These are phyloP conservation scores for Stephanodiscus triporus DNA, from an alignment of 108 stramenopile species.

Conservation along the genomic window DNA sequence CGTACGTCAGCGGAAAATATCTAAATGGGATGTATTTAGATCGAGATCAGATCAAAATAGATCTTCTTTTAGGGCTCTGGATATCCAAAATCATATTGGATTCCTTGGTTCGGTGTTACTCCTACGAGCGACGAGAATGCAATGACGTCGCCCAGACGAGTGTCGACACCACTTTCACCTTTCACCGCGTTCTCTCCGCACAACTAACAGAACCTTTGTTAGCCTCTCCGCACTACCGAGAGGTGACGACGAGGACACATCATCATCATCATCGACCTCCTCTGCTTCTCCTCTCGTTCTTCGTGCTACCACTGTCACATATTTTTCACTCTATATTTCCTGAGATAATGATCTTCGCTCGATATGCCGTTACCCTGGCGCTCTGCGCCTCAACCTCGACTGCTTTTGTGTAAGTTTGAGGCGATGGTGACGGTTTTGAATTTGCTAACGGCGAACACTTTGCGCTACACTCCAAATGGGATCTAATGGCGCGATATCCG, in stretches of 20 bases:
- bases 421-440: not conserved
- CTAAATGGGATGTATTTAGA: no score
- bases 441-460: not conserved
- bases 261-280: no score
- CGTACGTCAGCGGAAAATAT: no score
- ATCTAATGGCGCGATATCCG: not conserved
- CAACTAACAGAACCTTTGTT: no score
- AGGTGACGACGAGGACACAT: not conserved
- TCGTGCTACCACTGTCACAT: not conserved
- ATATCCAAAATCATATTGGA: no score
- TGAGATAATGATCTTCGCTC: constrained; percentile 37
- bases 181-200: no score
- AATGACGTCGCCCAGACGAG: no score
- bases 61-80: no score
- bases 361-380: constrained; percentile 52
- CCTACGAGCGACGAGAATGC: no score
- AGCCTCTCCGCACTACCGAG: not conserved
- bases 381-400: constrained; percentile 48
- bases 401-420: constrained; percentile 53
- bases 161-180: no score
- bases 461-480: not conserved
- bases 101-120: no score
- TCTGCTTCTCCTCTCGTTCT: not conserved
- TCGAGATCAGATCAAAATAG: no score
- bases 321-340: not conserved